Conservation (phyloP, 441 rosid species). For the Populus trichocarpa region DNA sequence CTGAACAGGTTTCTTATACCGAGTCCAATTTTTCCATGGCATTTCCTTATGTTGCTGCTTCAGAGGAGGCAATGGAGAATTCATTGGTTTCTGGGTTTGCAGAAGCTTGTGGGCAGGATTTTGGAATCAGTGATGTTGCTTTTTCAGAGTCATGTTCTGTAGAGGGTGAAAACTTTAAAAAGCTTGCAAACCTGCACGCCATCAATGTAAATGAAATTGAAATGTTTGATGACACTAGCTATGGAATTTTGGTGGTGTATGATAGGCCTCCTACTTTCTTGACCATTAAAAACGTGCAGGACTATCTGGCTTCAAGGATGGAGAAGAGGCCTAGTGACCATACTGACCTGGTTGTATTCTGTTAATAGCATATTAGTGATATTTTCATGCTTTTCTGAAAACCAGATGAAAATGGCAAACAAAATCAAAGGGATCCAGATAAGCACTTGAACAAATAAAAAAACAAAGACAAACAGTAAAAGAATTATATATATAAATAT, state of each 20-base stretch:
- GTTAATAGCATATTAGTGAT: conserved; percentile 23
- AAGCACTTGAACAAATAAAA: too few relatives aligned
- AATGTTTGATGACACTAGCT: background rate
- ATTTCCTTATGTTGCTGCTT: conserved; percentile 72
- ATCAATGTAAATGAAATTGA: conserved; percentile 46
- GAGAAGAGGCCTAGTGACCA: conserved; percentile 57
- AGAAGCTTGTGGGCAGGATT: conserved; percentile 56
- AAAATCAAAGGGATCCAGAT: too few relatives aligned
- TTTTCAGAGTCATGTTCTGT: conserved; percentile 68
- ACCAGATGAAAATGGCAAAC: background rate
- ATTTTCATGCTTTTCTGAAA: background rate
- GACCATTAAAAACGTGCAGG: conserved; percentile 36
- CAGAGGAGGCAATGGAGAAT: conserved; percentile 65
- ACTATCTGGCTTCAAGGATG: conserved; percentile 56
- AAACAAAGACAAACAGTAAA: too few relatives aligned
- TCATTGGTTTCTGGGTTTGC: conserved; percentile 61
- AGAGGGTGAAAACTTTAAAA: conserved; percentile 54
- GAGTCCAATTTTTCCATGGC: conserved; percentile 87
- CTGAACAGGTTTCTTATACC: conserved; percentile 51
- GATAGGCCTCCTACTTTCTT: background rate
- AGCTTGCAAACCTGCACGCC: conserved; percentile 54
- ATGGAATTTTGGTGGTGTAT: background rate
- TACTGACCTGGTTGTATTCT: conserved; percentile 67
- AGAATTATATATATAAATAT: too few relatives aligned
- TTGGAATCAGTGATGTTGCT: conserved; percentile 49